A percentile compares a stretch with the other conserved stretches of the same genome.
Conservation (phyloP, 2,329 filamentous ascomycete species). For the Ophiostoma quercus region DNA sequence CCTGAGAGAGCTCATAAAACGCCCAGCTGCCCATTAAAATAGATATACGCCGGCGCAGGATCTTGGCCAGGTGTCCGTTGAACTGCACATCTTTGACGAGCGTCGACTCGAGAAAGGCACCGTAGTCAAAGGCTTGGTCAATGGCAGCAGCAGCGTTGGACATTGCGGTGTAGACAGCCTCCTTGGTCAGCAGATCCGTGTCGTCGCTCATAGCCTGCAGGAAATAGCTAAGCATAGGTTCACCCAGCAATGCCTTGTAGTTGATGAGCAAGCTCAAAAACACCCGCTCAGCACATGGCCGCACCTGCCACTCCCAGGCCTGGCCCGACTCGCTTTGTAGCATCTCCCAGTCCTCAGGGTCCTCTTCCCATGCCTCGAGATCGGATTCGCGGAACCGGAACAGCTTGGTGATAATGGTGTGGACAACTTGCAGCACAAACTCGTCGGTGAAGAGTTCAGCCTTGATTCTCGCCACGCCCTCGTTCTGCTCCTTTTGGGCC, state of each 20-base stretch:
- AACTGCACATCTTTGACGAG: constrained; percentile 73
- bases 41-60: constrained; percentile 79
- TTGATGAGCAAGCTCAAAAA: constrained; percentile 88
- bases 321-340: constrained; percentile 79
- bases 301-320: constrained; percentile 86
- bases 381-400: constrained; percentile 83
- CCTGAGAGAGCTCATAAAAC: constrained; percentile 64
- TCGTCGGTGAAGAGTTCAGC: constrained; percentile 67
- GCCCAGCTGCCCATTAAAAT: constrained; percentile 88
- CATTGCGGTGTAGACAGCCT: constrained; percentile 91
- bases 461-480: constrained; percentile 65
- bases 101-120: constrained; percentile 67
- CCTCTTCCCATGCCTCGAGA: constrained; percentile 86
- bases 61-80: constrained; percentile 59
- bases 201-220: constrained; percentile 63
- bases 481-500: constrained; percentile 68
- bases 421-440: constrained; percentile 75
- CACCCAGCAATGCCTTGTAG: constrained; percentile 75
- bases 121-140: constrained; percentile 72
- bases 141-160: constrained; percentile 77
- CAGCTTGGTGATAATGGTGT: constrained; percentile 77
- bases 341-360: constrained; percentile 92
- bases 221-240: constrained; percentile 79
- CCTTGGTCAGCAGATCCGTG: constrained; percentile 73
- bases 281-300: constrained; percentile 87